These are phyloP conservation scores for Miscanthus lutarioriparius DNA, from an alignment of 176 grass and related monocot genomes.

Conservation along the genomic window DNA sequence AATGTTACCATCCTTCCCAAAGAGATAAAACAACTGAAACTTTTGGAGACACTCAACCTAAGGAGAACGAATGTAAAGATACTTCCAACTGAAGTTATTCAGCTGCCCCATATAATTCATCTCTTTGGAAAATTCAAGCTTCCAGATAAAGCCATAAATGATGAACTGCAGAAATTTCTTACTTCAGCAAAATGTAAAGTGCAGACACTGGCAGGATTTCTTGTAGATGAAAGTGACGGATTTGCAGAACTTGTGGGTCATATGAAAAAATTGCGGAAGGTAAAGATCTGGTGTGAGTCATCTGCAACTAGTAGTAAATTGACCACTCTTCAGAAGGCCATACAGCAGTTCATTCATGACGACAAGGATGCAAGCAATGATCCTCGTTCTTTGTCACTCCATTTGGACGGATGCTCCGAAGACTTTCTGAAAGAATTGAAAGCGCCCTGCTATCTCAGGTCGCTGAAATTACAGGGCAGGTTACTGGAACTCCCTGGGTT, in stretches of 20 bases:
- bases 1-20: neutral
- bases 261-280: constrained; percentile 20
- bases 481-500: constrained; percentile 23
- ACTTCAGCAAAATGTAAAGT: constrained; percentile 9
- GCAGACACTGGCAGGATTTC: constrained; percentile 28
- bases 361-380: neutral
- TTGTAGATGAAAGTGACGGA: neutral
- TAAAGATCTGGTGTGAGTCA: neutral
- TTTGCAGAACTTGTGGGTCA: neutral
- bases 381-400: constrained; percentile 15
- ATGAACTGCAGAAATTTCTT: neutral
- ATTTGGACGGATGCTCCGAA: neutral
- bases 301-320: neutral
- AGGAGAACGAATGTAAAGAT: neutral
- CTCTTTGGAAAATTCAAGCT: constrained; percentile 29
- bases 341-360: constrained; percentile 27
- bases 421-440: neutral
- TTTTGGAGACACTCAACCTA: constrained; percentile 5
- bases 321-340: neutral
- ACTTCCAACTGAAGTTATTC: constrained; percentile 15
- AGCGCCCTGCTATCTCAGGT: constrained; percentile 25
- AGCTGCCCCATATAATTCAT: constrained; percentile 15
- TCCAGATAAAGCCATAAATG: neutral
- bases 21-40: neutral
- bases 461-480: constrained; percentile 8